Evolutionary conservation across 768 basidiomycete genomes (phyloP), one percentile per base, ranked within the genome.

Genomic region (Crepidotus variabilis): DNA sequence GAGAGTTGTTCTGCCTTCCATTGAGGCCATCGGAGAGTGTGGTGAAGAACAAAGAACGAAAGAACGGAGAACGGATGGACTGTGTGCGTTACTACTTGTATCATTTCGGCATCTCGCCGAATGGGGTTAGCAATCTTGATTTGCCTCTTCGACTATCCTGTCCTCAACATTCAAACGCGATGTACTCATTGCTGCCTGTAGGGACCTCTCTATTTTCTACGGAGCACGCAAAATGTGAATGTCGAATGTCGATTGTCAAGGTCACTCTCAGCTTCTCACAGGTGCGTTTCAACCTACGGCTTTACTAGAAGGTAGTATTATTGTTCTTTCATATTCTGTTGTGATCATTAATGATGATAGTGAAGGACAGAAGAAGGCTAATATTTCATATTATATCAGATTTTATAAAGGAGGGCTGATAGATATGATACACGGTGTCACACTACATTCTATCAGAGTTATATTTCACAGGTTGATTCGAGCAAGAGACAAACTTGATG

Each of bases 1-100:
- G 28, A 67, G 72, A 18, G 69, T 66, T 4, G 61, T 51, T 63
- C 62, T 64, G 55, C 61, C 56, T 18, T 67, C 65, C 69, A 71
- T 69, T 22, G 61, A 18, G 23, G 9, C 35, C 35, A 36, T 36
- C 35, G 35, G 35, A 50, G 54, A 43, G 16, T 16, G 21, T 46
- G 10, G 39, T 51, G 23, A 55, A 47, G 36, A 43, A 18, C 16
- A 47, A 47, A 22, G 8, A 22, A 47, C n/a, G n/a, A 47, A 20
- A 7, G n/a, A n/a, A 18, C 22, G n/a, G 47, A 47, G 8, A 18
- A 9, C 20, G 16, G 18, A 36, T 16, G 16, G 16, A 16, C 35
- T 36, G 35, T 36, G 35, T 36, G 35, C 35, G 47, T n/a, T 47
- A 47, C n/a, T 56, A 56, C 35, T 56, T 28, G 48, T 20, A 50